phyloP scores from a whole-genome alignment of 129 eudicot genomes.

The Heracleum sosnowskyi region DNA sequence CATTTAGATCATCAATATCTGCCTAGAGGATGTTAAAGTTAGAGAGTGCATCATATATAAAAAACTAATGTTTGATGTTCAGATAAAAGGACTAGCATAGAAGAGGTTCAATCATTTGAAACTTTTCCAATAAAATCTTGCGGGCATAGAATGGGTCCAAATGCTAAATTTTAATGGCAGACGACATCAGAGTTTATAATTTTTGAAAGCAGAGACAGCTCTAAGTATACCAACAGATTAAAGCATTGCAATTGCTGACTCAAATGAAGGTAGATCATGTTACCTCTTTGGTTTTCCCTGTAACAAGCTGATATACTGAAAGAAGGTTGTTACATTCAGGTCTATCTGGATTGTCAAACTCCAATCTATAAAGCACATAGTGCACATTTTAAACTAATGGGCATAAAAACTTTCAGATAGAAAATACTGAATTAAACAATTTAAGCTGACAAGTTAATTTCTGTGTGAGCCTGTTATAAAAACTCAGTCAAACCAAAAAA shows the following conservation, averaged over 20 bases:
- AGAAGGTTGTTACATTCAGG: conserved; percentile 96
- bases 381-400: background rate
- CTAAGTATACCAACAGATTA: background rate
- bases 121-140: background rate
- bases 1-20: background rate
- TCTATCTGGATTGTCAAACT: conserved; percentile 83
- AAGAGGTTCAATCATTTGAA: background rate
- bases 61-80: background rate
- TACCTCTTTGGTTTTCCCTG: conserved; percentile 92
- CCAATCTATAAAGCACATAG: conserved; percentile 44
- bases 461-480: background rate
- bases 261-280: conserved; percentile 5
- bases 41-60: background rate
- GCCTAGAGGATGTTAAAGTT: background rate
- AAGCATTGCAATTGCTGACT: background rate
- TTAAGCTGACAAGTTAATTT: background rate
- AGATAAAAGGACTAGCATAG: background rate
- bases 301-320: conserved; percentile 73
- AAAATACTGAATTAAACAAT: background rate
- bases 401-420: background rate
- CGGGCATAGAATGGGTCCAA: background rate
- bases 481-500: background rate
- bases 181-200: background rate
- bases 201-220: background rate
- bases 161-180: background rate